Percentiles rank a stretch among this genome's conserved stretches.
phyloP scores from a whole-genome alignment of 1,139 yeast genomes.

The Kodamaea derodonti region DNA sequence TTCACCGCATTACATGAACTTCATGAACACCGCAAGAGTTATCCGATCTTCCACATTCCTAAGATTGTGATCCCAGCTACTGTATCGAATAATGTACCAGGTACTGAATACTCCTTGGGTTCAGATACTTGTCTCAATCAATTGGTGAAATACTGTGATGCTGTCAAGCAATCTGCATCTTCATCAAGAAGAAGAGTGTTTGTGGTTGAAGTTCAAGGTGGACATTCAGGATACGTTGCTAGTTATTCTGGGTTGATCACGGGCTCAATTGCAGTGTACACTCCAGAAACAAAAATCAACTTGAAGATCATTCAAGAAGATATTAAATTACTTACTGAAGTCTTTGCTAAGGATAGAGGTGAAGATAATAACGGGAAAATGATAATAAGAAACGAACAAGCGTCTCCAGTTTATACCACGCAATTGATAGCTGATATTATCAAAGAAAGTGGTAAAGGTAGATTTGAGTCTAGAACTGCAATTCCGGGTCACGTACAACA shows the following conservation, averaged over 20 bases:
- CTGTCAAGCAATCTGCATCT: slow-evolving; percentile 74
- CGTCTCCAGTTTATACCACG: slow-evolving; percentile 79
- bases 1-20: slow-evolving; percentile 65
- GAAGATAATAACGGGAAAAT: slow-evolving; percentile 75
- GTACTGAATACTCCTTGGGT: slow-evolving; percentile 77
- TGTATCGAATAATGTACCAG: slow-evolving; percentile 79
- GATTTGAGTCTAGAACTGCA: slow-evolving; percentile 90
- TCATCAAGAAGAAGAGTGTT: slow-evolving; percentile 76
- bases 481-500: slow-evolving; percentile 98
- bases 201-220: slow-evolving; percentile 85
- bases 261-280: slow-evolving; percentile 73
- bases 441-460: slow-evolving; percentile 68
- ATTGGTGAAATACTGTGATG: slow-evolving; percentile 72
- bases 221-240: slow-evolving; percentile 77
- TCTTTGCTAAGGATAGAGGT: slow-evolving; percentile 57
- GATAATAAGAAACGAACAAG: slow-evolving; percentile 78
- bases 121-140: slow-evolving; percentile 76
- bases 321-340: slow-evolving; percentile 51
- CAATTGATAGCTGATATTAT: slow-evolving; percentile 79
- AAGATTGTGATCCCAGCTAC: slow-evolving; percentile 81
- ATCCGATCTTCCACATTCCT: slow-evolving; percentile 75
- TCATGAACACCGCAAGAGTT: slow-evolving; percentile 56
- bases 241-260: slow-evolving; percentile 63
- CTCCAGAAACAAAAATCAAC: slow-evolving; percentile 66
- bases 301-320: slow-evolving; percentile 60